Evolutionary conservation across 2,329 filamentous ascomycete genomes (phyloP).

Genomic region (Leptographium flavum): DNA sequence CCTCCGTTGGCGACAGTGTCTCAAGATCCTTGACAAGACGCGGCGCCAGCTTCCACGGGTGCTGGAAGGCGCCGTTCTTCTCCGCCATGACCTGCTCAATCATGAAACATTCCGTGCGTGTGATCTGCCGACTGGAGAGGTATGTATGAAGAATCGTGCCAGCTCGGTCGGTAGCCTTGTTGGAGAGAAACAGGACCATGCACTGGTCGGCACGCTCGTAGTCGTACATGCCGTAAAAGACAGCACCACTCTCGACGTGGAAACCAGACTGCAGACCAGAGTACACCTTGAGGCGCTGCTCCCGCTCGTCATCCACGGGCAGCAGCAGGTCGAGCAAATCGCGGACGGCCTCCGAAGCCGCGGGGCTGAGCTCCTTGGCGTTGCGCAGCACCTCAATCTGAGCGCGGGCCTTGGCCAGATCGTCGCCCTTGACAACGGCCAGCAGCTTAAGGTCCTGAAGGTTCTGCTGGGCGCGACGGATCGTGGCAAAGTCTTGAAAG

Average conservation of each 20-base stretch:
- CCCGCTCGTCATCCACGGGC: not conserved
- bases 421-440: slow-evolving; percentile 2
- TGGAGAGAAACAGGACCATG: slow-evolving; percentile 25
- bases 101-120: slow-evolving; percentile 22
- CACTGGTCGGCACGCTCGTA: slow-evolving; percentile 10
- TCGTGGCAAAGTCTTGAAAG: slow-evolving; percentile 12
- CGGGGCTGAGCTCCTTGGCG: not conserved
- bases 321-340: slow-evolving; percentile 2
- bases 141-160: slow-evolving; percentile 29
- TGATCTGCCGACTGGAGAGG: slow-evolving; percentile 22
- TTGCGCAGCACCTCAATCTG: slow-evolving; percentile 12
- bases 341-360: not conserved
- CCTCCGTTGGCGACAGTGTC: slow-evolving; percentile 24
- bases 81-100: slow-evolving; percentile 22
- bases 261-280: slow-evolving; percentile 14
- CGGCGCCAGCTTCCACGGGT: slow-evolving; percentile 10
- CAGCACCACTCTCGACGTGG: slow-evolving; percentile 9
- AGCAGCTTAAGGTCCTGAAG: slow-evolving; percentile 13
- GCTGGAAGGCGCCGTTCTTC: slow-evolving; percentile 18
- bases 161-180: slow-evolving; percentile 23
- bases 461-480: slow-evolving; percentile 12
- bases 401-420: slow-evolving; percentile 10
- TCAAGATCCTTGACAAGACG: slow-evolving; percentile 27
- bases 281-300: slow-evolving; percentile 8
- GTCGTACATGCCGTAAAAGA: slow-evolving; percentile 13